phyloP scores from a whole-genome alignment of 805 yeast genomes.

The Saturnispora serradocipensis region DNA sequence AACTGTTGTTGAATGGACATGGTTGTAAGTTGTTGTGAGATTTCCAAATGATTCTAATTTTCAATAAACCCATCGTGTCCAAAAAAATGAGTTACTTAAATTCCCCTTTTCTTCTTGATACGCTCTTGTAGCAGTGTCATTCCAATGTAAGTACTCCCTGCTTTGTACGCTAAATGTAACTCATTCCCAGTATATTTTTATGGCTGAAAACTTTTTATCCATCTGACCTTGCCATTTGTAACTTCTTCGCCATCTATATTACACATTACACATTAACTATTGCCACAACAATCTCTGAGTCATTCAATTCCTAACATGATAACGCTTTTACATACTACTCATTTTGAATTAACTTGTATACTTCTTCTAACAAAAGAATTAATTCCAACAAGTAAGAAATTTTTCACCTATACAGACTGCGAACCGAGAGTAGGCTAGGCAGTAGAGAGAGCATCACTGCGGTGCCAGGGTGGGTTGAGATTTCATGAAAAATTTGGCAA shows the following conservation, averaged over 20 bases:
- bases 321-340: conserved; percentile 7
- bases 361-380: background rate
- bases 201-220: too few species aligned
- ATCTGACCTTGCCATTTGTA: too few species aligned
- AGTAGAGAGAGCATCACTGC: background rate
- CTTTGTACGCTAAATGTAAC: too few species aligned
- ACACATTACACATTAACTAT: background rate
- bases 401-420: background rate
- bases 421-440: background rate
- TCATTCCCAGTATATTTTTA: too few species aligned
- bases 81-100: too few species aligned
- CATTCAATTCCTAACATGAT: background rate
- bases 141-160: too few species aligned
- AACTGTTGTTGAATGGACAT: background rate
- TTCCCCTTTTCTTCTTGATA: too few species aligned
- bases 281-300: background rate
- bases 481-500: background rate
- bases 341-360: conserved; percentile 7
- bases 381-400: conserved; percentile 4
- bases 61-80: too few species aligned
- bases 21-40: background rate
- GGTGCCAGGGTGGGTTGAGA: background rate
- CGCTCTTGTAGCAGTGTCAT: too few species aligned
- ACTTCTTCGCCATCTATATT: background rate
- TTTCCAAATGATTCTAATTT: too few species aligned